phyloP scores from a whole-genome alignment of 2,329 filamentous ascomycete genomes.

The Aureobasidium lini region DNA sequence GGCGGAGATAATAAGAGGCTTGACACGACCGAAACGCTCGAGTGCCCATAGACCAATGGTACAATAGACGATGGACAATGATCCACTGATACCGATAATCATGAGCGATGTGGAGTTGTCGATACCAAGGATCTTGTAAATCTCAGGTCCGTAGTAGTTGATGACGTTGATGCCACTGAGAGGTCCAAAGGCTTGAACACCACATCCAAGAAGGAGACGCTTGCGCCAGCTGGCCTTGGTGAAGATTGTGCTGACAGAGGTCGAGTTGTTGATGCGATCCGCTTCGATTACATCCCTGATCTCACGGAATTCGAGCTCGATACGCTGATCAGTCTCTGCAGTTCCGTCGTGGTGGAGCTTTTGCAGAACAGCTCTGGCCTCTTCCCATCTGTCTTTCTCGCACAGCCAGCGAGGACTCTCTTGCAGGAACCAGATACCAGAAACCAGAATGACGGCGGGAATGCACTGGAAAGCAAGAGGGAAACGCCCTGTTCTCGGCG shows the following conservation, averaged over 20 bases:
- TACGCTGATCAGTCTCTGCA: slow-evolving; percentile 21
- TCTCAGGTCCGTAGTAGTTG: slow-evolving; percentile 19
- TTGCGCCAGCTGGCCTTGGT: slow-evolving; percentile 49
- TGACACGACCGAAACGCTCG: slow-evolving; percentile 42
- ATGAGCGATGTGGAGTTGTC: slow-evolving; percentile 16
- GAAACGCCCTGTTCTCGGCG: slow-evolving; percentile 19
- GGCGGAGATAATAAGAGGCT: slow-evolving; percentile 39
- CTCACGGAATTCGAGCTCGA: slow-evolving; percentile 51
- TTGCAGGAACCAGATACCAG: slow-evolving; percentile 27
- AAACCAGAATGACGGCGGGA: slow-evolving; percentile 29
- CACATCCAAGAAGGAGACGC: slow-evolving; percentile 16
- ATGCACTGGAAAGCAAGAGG: slow-evolving; percentile 34
- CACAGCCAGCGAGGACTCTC: slow-evolving; percentile 22
- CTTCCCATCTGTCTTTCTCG: slow-evolving; percentile 22
- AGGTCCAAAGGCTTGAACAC: slow-evolving; percentile 16
- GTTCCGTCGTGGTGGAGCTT: slow-evolving; percentile 48
- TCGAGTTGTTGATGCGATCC: slow-evolving; percentile 47
- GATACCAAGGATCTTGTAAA: slow-evolving; percentile 19
- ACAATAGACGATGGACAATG: slow-evolving; percentile 19
- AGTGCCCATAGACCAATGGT: slow-evolving; percentile 18
- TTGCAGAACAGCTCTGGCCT: slow-evolving; percentile 23
- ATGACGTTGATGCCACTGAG: slow-evolving; percentile 16
- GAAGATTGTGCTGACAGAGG: slow-evolving; percentile 52
- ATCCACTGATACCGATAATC: slow-evolving; percentile 20
- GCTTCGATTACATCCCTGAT: slow-evolving; percentile 57